These are phyloP conservation scores for Flaveria robusta DNA, from an alignment of 129 eudicot genomes.

Conservation along the genomic window DNA sequence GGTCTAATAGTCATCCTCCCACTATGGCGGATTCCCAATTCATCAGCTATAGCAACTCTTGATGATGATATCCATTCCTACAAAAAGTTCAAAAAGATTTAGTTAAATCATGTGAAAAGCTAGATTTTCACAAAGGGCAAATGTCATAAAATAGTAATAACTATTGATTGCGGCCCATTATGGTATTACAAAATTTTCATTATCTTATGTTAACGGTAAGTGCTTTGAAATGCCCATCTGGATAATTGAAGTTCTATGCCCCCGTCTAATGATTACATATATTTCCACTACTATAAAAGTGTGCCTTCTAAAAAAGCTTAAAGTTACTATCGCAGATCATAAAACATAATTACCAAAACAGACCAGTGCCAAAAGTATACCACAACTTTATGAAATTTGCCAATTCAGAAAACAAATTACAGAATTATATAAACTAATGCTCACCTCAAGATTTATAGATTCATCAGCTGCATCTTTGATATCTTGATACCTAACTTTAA, in stretches of 20 bases:
- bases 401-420: not conserved
- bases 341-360: too few relatives aligned
- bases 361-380: not conserved
- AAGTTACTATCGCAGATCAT: too few relatives aligned
- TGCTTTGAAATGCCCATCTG: too few relatives aligned
- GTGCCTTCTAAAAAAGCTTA: not conserved
- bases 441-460: conserved; percentile 68
- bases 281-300: too few relatives aligned
- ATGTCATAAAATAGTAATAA: too few relatives aligned
- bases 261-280: too few relatives aligned
- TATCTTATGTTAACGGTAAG: too few relatives aligned
- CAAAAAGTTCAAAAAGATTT: not conserved
- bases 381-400: not conserved
- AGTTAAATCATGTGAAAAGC: not conserved
- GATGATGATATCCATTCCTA: conserved; percentile 86
- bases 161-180: too few relatives aligned
- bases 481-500: conserved; percentile 78
- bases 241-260: too few relatives aligned
- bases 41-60: conserved; percentile 61
- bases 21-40: conserved; percentile 48
- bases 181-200: too few relatives aligned
- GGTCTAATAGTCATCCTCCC: conserved; percentile 78
- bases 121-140: too few relatives aligned
- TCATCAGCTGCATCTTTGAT: conserved; percentile 78
- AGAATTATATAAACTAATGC: not conserved